Evolutionary conservation across 2,329 filamentous ascomycete species (phyloP), one percentile per base, ranked within the genome.

Genomic region (Bimuria novae-zelandiae): DNA sequence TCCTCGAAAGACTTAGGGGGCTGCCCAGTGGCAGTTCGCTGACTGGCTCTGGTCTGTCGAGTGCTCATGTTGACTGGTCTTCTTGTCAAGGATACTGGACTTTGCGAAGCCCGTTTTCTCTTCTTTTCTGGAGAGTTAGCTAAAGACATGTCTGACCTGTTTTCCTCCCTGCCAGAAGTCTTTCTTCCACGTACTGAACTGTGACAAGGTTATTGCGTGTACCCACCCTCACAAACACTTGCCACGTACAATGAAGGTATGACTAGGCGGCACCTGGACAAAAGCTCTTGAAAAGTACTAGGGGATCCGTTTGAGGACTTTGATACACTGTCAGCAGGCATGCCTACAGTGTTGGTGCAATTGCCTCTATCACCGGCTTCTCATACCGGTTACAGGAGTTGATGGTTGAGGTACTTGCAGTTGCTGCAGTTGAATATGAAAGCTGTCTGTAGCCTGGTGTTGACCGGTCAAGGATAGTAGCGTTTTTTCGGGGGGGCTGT

Each of bases 101-200:
- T 68, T 5, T 49, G 53, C 19, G 57, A 56, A 7, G 59, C 59
- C 49, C 69, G 64, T 60, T 65, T 69, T 57, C 64, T 71, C 61
- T 73, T 73, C 55, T 65, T 70, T 12, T 60, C 53, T 49, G 58
- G 64, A 39, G 62, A 66, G 63, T 71, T 60, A 70, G 68, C 62
- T 57, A 56, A 48, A 29, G 57, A 59, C 66, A 68, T 70, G 53
- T 54, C 58, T 52, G 55, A 57, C 53, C 58, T 59, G 49, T 66
- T 61, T 35, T 60, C 52, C 39, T 61, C 56, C 19, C 61, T 58
- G 50, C 60, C 54, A 56, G 63, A 66, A 29, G 32, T 49, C 52
- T 61, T 55, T 54, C 61, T 64, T 22, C 57, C 66, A 70, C 70
- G 66, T 68, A 69, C 65, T 65, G 65, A 63, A 48, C 70, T 73